Percentiles rank a stretch among this genome's conserved stretches.
Evolutionary conservation across 1,284 basidiomycete genomes (phyloP).

Genomic region (Boletus sp.): DNA sequence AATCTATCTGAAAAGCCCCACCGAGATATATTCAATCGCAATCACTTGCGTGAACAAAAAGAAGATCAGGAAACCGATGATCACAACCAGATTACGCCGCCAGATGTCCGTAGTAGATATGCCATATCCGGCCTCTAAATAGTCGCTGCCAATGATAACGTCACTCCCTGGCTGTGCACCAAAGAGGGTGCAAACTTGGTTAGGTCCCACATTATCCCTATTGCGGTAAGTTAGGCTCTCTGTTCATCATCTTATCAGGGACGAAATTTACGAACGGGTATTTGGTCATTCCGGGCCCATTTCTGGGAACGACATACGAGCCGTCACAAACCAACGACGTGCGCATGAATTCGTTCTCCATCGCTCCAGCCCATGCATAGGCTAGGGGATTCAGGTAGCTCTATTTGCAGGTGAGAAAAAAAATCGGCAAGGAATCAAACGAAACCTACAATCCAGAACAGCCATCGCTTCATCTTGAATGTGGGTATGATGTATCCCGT

Average conservation of each 20-base stretch:
- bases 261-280: constrained; percentile 55
- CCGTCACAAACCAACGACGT: constrained; percentile 67
- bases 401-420: constrained; percentile 31
- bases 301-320: constrained; percentile 66
- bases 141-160: constrained; percentile 50
- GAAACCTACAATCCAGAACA: constrained; percentile 72
- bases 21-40: constrained; percentile 60
- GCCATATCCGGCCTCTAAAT: constrained; percentile 56
- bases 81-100: constrained; percentile 55
- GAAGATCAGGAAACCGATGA: constrained; percentile 59
- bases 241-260: constrained; percentile 1
- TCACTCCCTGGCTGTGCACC: constrained; percentile 50
- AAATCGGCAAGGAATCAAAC: not conserved
- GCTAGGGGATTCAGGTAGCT: constrained; percentile 74
- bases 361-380: constrained; percentile 76
- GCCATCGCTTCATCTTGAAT: constrained; percentile 79
- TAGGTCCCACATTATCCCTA: constrained; percentile 51
- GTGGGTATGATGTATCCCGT: constrained; percentile 70
- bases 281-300: constrained; percentile 54
- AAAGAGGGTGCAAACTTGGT: constrained; percentile 67
- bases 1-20: constrained; percentile 30
- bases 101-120: constrained; percentile 53
- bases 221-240: constrained; percentile 2
- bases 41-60: constrained; percentile 65
- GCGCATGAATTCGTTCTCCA: constrained; percentile 83